Conservation (phyloP, 2,329 filamentous ascomycete species). For the Ilyonectria sp. region DNA sequence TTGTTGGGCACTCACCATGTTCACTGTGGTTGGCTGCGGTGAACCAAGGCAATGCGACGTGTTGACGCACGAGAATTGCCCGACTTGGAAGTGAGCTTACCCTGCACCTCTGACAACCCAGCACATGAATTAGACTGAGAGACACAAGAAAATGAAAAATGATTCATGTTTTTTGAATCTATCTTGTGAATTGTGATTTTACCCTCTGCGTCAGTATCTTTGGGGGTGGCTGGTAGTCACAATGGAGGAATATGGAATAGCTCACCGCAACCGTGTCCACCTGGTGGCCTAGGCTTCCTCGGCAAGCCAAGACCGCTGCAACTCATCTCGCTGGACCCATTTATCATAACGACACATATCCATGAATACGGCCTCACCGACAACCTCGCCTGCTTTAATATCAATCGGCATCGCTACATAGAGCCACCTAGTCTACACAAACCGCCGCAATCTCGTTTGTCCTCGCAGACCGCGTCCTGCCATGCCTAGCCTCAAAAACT, state of each 20-base stretch:
- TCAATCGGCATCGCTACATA: neutral
- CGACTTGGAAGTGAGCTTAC: slow-evolving; percentile 23
- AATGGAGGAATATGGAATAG: neutral
- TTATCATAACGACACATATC: neutral
- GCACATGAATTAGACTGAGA: neutral
- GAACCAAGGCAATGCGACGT: neutral
- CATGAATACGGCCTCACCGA: neutral
- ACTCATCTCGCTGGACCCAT: neutral
- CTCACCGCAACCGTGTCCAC: slow-evolving; percentile 29
- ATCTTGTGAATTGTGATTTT: neutral
- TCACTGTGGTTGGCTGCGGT: neutral
- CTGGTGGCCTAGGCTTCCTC: slow-evolving; percentile 11
- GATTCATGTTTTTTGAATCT: neutral
- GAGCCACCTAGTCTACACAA: neutral
- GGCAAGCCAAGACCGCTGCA: slow-evolving; percentile 10
- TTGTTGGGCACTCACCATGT: neutral
- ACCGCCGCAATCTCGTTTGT: neutral
- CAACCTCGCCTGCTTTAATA: neutral
- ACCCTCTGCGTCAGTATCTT: neutral
- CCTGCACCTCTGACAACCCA: slow-evolving; percentile 9
- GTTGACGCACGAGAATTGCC: neutral
- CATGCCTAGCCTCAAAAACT: slow-evolving; percentile 49
- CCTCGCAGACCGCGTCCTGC: neutral
- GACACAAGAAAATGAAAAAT: neutral
- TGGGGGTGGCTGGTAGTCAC: neutral